Conservation (phyloP, 495 filamentous ascomycete genomes). For the Penicillium chermesinum region DNA sequence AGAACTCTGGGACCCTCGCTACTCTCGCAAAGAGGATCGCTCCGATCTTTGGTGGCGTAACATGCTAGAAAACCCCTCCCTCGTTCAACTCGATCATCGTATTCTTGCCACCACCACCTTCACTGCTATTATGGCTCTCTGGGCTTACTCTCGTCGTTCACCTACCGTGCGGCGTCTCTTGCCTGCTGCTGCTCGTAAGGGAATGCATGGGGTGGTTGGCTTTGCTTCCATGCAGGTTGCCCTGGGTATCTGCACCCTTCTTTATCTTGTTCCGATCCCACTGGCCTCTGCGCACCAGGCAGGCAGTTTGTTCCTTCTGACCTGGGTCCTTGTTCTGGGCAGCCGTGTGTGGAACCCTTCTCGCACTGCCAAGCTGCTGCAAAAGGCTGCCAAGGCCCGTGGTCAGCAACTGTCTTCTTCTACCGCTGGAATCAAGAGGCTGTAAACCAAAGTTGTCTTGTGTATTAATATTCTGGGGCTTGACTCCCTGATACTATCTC, state of each 20-base stretch:
- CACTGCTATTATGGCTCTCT: constrained; percentile 69
- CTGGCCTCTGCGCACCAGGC: constrained; percentile 92
- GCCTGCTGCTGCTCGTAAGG: constrained; percentile 60
- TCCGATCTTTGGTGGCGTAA: constrained; percentile 93
- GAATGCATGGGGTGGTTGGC: constrained; percentile 74
- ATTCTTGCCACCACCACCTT: constrained; percentile 87
- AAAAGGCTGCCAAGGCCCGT: constrained; percentile 39
- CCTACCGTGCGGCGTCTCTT: constrained; percentile 55
- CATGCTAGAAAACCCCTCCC: constrained; percentile 90
- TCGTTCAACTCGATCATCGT: constrained; percentile 94
- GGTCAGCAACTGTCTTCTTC: constrained; percentile 21
- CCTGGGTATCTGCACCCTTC: constrained; percentile 81
- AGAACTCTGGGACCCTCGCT: constrained; percentile 81
- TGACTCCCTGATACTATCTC: constrained; percentile 22
- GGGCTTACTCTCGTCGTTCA: constrained; percentile 66
- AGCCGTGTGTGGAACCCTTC: constrained; percentile 54
- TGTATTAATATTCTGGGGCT: constrained; percentile 18
- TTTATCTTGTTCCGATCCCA: constrained; percentile 86
- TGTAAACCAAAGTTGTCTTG: constrained; percentile 15
- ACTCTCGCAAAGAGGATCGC: constrained; percentile 68
- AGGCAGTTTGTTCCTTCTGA: constrained; percentile 78
- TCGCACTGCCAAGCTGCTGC: constrained; percentile 44
- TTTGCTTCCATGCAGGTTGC: constrained; percentile 76
- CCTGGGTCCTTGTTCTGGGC: constrained; percentile 72
- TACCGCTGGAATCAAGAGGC: constrained; percentile 24